Evolutionary conservation across 1,284 basidiomycete genomes (phyloP).

Genomic region (Omphalotus olearius): DNA sequence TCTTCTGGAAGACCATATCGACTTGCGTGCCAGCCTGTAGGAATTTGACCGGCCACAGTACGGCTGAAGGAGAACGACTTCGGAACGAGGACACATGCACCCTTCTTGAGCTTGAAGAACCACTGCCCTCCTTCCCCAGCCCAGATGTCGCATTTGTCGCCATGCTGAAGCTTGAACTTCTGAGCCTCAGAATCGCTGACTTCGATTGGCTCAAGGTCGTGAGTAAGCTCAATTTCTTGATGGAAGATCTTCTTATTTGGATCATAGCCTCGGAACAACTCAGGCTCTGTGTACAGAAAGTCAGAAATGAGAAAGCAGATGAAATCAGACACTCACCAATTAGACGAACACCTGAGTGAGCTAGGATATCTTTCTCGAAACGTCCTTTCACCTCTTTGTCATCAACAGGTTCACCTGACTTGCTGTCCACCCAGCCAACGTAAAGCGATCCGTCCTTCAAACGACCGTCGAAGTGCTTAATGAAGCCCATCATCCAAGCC

Average conservation of each 20-base stretch:
- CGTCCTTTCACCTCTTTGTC: conserved; percentile 94
- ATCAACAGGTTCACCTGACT: conserved; percentile 94
- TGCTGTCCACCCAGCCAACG: conserved; percentile 97
- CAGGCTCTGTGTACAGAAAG: conserved; percentile 66
- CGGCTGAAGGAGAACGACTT: conserved; percentile 96
- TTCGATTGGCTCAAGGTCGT: conserved; percentile 96
- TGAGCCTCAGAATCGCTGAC: conserved; percentile 87
- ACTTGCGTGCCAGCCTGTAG: conserved; percentile 94
- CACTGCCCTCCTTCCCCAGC: conserved; percentile 86
- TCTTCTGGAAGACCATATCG: conserved; percentile 98
- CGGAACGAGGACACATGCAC: conserved; percentile 89
- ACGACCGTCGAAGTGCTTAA: conserved; percentile 97
- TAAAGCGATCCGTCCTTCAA: conserved; percentile 90
- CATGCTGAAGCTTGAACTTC: conserved; percentile 96
- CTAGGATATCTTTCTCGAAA: conserved; percentile 93
- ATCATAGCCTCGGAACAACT: conserved; percentile 96
- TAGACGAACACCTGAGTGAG: conserved; percentile 91
- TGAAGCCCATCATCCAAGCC: conserved; percentile 99
- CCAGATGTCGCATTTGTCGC: conserved; percentile 96
- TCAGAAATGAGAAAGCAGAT: conserved; percentile 8
- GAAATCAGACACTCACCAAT: conserved; percentile 62
- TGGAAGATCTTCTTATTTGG: conserved; percentile 96
- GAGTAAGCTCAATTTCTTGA: conserved; percentile 95
- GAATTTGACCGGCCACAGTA: conserved; percentile 93
- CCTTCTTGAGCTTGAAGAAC: conserved; percentile 99